Conservation (phyloP, 192 early-diverging fungal species). For the Podila epicladia region DNA sequence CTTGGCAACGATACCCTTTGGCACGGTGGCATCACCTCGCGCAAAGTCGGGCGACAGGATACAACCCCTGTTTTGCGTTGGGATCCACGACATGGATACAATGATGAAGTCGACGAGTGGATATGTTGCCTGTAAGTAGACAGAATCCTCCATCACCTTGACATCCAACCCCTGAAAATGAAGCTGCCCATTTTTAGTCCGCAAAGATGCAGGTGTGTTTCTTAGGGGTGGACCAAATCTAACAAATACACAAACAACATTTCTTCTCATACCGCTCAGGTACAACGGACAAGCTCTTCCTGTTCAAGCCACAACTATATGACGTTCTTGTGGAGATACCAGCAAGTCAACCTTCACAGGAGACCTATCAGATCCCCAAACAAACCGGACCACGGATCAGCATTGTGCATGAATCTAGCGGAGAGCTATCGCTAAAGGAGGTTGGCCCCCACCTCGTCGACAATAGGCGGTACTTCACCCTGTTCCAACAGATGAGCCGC, state of each 20-base stretch:
- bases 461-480: slow-evolving; percentile 52
- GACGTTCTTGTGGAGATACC: slow-evolving; percentile 58
- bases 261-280: slow-evolving; percentile 22
- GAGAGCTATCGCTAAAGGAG: not conserved
- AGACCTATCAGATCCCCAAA: slow-evolving; percentile 1
- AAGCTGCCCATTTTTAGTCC: not conserved
- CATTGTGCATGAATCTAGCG: not conserved
- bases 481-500: slow-evolving; percentile 46
- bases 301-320: slow-evolving; percentile 55
- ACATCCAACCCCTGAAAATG: too few relatives aligned
- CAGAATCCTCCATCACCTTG: too few relatives aligned
- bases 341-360: not conserved
- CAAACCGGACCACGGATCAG: slow-evolving; percentile 22
- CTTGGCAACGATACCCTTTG: slow-evolving; percentile 50
- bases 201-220: too few relatives aligned
- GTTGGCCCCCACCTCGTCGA: slow-evolving; percentile 34
- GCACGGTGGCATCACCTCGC: slow-evolving; percentile 5
- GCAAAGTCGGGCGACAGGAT: slow-evolving; percentile 17
- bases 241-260: too few relatives aligned
- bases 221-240: too few relatives aligned
- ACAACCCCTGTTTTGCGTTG: slow-evolving; percentile 56
- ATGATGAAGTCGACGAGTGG: slow-evolving; percentile 41
- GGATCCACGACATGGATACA: slow-evolving; percentile 59
- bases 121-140: slow-evolving; percentile 60
- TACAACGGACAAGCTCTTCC: slow-evolving; percentile 61